These are phyloP conservation scores for Hypseocharis bilobata DNA, from an alignment of 441 rosid genomes.

Conservation along the genomic window DNA sequence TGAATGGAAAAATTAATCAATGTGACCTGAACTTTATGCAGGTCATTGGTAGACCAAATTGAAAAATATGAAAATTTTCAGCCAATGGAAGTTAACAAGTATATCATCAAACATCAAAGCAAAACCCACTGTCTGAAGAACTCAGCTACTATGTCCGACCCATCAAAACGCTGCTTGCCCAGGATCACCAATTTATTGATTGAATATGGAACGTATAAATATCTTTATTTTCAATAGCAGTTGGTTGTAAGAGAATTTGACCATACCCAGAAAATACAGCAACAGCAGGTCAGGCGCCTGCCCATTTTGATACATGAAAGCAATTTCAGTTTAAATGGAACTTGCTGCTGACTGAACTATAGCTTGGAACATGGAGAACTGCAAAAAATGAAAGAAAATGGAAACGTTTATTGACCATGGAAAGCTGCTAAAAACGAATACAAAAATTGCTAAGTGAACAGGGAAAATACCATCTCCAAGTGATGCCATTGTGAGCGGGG, in stretches of 20 bases:
- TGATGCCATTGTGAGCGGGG: slow-evolving; percentile 27
- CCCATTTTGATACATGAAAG: slow-evolving; percentile 2
- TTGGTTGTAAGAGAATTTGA: background rate
- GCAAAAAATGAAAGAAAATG: slow-evolving; percentile 19
- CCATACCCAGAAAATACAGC: background rate
- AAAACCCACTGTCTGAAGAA: background rate
- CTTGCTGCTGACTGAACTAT: slow-evolving; percentile 50
- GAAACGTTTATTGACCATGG: background rate
- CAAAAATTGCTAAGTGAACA: background rate
- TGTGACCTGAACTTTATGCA: background rate
- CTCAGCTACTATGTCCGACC: no score
- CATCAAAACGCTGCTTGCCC: background rate
- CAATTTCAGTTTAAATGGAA: slow-evolving; percentile 28
- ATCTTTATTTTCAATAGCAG: background rate
- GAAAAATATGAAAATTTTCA: background rate
- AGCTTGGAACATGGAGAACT: slow-evolving; percentile 64
- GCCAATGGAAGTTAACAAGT: background rate
- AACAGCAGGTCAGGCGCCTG: slow-evolving; percentile 2
- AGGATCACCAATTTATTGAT: background rate
- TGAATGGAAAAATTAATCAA: background rate
- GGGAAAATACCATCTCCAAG: slow-evolving; percentile 46
- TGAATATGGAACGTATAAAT: background rate
- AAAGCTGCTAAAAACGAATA: background rate
- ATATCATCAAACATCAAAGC: background rate
- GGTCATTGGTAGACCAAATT: background rate